Conservation (phyloP, 345 rosid genomes). For the Melastoma malabathricum region DNA sequence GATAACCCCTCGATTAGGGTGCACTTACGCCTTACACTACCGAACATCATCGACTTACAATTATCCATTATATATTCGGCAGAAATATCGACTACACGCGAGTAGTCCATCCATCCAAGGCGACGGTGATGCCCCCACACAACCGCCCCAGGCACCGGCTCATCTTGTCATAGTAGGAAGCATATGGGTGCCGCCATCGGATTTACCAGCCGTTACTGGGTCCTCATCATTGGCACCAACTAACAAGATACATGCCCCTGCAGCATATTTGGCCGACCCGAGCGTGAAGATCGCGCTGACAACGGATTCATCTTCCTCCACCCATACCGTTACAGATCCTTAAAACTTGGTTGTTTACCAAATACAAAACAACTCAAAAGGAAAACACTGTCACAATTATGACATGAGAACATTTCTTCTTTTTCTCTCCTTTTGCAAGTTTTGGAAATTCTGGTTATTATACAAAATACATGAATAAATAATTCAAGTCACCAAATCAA, state of each 20-base stretch:
- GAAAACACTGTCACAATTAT: too few species aligned
- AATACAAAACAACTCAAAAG: too few species aligned
- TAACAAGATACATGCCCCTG: conserved; percentile 3
- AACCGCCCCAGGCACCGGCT: background rate
- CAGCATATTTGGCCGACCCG: background rate
- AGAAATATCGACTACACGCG: conserved; percentile 12
- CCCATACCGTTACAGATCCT: too few species aligned
- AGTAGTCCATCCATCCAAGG: conserved; percentile 1
- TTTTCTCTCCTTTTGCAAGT: too few species aligned
- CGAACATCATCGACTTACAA: background rate
- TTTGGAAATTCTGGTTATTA: too few species aligned
- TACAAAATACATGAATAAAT: too few species aligned
- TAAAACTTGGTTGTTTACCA: too few species aligned
- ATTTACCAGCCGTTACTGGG: background rate
- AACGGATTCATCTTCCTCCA: background rate
- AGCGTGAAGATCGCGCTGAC: background rate
- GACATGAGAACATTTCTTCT: too few species aligned
- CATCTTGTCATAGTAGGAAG: conserved; percentile 8
- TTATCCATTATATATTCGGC: background rate
- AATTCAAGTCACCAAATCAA: too few species aligned
- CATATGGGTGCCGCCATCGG: conserved; percentile 8
- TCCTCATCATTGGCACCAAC: background rate
- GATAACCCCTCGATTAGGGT: too few species aligned
- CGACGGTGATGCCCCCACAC: background rate
- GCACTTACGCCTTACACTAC: too few species aligned